phyloP scores from a whole-genome alignment of 352 stramenopile genomes.

The Globisporangium emineosum region DNA sequence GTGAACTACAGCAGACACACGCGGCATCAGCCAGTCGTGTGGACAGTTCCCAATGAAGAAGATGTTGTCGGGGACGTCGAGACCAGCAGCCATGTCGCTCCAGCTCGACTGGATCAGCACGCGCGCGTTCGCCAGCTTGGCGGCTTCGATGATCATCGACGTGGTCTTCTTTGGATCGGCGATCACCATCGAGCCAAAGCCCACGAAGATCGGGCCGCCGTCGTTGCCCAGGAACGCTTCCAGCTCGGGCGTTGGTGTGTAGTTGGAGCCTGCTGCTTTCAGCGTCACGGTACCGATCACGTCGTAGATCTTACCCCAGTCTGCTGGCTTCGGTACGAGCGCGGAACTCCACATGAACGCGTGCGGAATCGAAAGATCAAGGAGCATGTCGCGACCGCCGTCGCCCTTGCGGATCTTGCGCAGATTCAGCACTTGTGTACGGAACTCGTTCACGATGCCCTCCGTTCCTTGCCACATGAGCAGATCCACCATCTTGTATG shows the following conservation, averaged over 20 bases:
- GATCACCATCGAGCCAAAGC: slow-evolving; percentile 95
- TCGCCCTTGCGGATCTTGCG: slow-evolving; percentile 30
- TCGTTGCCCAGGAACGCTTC: slow-evolving; percentile 48
- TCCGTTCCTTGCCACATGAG: slow-evolving; percentile 45
- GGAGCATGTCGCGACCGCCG: slow-evolving; percentile 33
- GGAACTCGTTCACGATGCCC: slow-evolving; percentile 58
- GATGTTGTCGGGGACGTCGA: no score
- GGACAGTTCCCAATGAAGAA: no score
- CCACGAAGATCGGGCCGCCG: slow-evolving; percentile 89
- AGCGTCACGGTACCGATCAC: slow-evolving; percentile 15
- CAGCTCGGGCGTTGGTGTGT: slow-evolving; percentile 53
- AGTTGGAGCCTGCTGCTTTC: background rate
- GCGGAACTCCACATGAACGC: slow-evolving; percentile 67
- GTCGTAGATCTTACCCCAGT: slow-evolving; percentile 42
- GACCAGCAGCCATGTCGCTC: no score
- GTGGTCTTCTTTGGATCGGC: no score
- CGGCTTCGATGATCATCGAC: no score
- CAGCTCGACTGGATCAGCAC: no score
- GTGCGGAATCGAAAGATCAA: slow-evolving; percentile 37
- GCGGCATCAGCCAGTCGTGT: no score
- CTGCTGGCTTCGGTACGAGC: slow-evolving; percentile 52
- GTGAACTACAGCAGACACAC: no score
- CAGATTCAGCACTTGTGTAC: slow-evolving; percentile 38
- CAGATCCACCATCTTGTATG: slow-evolving; percentile 50
- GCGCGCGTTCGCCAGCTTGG: no score